Conservation (phyloP, 306 rosid species). For the Rubus parviflorus region DNA sequence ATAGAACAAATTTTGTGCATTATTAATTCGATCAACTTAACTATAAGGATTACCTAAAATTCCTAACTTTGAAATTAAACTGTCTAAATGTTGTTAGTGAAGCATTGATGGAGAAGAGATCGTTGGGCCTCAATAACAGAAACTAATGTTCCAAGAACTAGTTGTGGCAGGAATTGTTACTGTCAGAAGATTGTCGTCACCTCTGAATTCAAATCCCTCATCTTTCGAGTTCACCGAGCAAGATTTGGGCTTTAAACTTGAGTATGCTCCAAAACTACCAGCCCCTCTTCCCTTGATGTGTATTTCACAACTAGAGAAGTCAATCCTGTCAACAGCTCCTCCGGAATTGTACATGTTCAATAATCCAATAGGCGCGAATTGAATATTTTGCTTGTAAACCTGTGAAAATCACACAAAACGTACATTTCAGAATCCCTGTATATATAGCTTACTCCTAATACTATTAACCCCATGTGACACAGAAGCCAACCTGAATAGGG, state of each 20-base stretch:
- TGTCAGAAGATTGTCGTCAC: constrained; percentile 35
- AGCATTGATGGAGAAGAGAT: background rate
- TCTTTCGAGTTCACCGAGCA: constrained; percentile 30
- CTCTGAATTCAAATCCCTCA: constrained; percentile 28
- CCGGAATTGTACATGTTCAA: constrained; percentile 44
- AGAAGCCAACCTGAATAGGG: constrained; percentile 40
- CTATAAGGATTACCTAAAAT: background rate
- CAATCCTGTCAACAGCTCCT: constrained; percentile 38
- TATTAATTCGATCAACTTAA: background rate
- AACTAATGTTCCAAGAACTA: constrained; percentile 28
- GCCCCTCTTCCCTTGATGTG: constrained; percentile 35
- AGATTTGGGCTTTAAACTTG: constrained; percentile 34
- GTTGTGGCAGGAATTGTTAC: constrained; percentile 22
- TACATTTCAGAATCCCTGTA: background rate
- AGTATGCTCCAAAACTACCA: constrained; percentile 43
- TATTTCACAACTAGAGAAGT: constrained; percentile 27
- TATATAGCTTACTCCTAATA: background rate
- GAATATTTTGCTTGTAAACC: constrained; percentile 29
- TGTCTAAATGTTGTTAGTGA: background rate
- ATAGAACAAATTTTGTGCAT: background rate
- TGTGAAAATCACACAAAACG: constrained; percentile 1
- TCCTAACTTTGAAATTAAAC: background rate
- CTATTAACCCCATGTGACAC: background rate
- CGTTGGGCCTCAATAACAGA: constrained; percentile 20
- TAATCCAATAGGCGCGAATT: constrained; percentile 44